Conservation (phyloP, 2,329 filamentous ascomycete species). For the Bipolaris zeicola region DNA sequence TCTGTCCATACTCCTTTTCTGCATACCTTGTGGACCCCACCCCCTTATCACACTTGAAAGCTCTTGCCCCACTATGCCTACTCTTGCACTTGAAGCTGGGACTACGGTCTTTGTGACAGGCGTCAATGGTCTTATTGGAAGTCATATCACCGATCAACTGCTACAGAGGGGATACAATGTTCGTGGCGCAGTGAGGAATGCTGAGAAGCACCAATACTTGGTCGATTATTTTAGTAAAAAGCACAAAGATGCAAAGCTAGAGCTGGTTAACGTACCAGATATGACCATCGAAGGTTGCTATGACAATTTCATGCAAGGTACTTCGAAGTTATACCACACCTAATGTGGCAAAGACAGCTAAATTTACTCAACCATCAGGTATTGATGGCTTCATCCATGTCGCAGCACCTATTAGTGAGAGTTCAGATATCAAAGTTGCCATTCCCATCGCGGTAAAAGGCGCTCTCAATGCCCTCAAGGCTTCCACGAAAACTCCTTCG, state of each 20-base stretch:
- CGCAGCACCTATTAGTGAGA: conserved; percentile 51
- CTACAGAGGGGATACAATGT: conserved; percentile 43
- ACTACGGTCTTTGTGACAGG: conserved; percentile 45
- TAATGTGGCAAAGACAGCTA: neutral
- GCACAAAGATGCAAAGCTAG: conserved; percentile 31
- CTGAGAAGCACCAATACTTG: conserved; percentile 39
- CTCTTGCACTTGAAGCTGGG: conserved; percentile 28
- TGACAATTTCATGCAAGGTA: conserved; percentile 36
- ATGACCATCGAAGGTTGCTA: conserved; percentile 35
- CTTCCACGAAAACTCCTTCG: conserved; percentile 49
- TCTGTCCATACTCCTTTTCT: conserved; percentile 14
- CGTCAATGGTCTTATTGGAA: conserved; percentile 44
- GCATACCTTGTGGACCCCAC: neutral
- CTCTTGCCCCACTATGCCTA: conserved; percentile 17
- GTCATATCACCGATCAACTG: conserved; percentile 40
- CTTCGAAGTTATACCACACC: neutral
- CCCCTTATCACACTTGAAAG: conserved; percentile 1
- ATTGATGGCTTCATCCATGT: conserved; percentile 54
- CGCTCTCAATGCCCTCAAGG: conserved; percentile 48
- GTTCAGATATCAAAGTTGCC: conserved; percentile 44
- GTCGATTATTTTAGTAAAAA: conserved; percentile 34
- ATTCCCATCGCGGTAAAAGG: conserved; percentile 50
- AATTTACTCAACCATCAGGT: conserved; percentile 7
- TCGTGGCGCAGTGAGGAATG: conserved; percentile 42
- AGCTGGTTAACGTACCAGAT: conserved; percentile 40